These are phyloP conservation scores for Emydomyces testavorans DNA, from an alignment of 2,329 filamentous ascomycete species.

Conservation along the genomic window DNA sequence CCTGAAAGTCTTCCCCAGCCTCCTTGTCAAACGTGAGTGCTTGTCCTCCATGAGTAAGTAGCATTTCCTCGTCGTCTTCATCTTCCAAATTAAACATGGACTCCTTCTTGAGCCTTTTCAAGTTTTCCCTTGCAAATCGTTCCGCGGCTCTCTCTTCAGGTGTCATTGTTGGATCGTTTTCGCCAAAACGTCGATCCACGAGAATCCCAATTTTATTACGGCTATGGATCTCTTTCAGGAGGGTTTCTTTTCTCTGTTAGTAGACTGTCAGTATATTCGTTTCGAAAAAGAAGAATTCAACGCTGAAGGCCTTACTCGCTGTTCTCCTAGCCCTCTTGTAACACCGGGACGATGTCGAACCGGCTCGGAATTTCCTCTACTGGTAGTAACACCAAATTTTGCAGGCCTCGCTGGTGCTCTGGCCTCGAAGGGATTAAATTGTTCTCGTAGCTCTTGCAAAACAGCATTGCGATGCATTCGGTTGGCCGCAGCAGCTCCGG, in stretches of 20 bases:
- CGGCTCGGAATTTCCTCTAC: slow-evolving; percentile 41
- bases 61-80: slow-evolving; percentile 55
- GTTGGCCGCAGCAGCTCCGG: slow-evolving; percentile 57
- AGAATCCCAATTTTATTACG: slow-evolving; percentile 88
- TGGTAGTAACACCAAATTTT: slow-evolving; percentile 76
- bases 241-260: slow-evolving; percentile 59
- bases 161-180: slow-evolving; percentile 87
- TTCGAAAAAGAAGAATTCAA: slow-evolving; percentile 20
- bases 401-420: slow-evolving; percentile 64
- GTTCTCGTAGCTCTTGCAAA: slow-evolving; percentile 76
- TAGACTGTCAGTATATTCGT: neutral
- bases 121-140: slow-evolving; percentile 79
- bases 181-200: slow-evolving; percentile 84
- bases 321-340: slow-evolving; percentile 75
- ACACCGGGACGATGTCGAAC: slow-evolving; percentile 66
- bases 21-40: slow-evolving; percentile 53
- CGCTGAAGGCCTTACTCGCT: slow-evolving; percentile 46
- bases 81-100: slow-evolving; percentile 87
- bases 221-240: slow-evolving; percentile 79
- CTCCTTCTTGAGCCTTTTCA: slow-evolving; percentile 61
- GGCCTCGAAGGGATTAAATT: slow-evolving; percentile 96
- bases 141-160: slow-evolving; percentile 86
- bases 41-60: slow-evolving; percentile 74
- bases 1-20: slow-evolving; percentile 63
- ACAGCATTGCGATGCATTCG: slow-evolving; percentile 65